Evolutionary conservation across 148 eudicot genomes (phyloP).

Genomic region (Spergularia bocconei): DNA sequence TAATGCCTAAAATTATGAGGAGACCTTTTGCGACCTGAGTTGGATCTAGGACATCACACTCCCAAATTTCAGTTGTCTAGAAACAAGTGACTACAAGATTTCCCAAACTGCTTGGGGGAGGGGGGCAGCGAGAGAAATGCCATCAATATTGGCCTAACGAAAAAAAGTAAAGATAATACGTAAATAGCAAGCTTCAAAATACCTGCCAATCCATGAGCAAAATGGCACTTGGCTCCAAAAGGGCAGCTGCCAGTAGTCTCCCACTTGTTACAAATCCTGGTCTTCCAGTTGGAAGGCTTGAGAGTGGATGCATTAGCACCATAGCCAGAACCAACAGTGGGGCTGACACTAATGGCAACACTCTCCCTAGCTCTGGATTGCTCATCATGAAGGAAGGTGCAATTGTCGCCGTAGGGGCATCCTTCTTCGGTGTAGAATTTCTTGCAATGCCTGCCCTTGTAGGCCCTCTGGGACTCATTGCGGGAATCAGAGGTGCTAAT

Average conservation of each 20-base stretch:
- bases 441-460: conserved; percentile 89
- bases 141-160: too few relatives aligned
- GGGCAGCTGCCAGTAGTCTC: conserved; percentile 93
- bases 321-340: conserved; percentile 41
- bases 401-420: conserved; percentile 89
- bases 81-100: not conserved
- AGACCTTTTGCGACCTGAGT: not conserved
- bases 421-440: conserved; percentile 88
- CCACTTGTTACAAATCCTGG: conserved; percentile 97
- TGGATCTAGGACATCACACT: not conserved
- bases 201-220: conserved; percentile 64
- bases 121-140: too few relatives aligned
- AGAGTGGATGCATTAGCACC: conserved; percentile 31
- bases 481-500: conserved; percentile 42
- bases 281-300: conserved; percentile 97
- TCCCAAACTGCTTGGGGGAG: not conserved
- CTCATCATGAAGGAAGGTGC: conserved; percentile 92
- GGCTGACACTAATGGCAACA: conserved; percentile 47
- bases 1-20: not conserved
- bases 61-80: conserved; percentile 1
- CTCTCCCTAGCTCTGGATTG: conserved; percentile 85
- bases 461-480: conserved; percentile 71
- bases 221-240: conserved; percentile 96
- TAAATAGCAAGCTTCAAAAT: not conserved
- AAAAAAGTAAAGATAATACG: too few relatives aligned